Percentiles rank a stretch among this genome's conserved stretches.
Evolutionary conservation across 2,329 filamentous ascomycete species (phyloP).

Genomic region (Talaromyces sp.): DNA sequence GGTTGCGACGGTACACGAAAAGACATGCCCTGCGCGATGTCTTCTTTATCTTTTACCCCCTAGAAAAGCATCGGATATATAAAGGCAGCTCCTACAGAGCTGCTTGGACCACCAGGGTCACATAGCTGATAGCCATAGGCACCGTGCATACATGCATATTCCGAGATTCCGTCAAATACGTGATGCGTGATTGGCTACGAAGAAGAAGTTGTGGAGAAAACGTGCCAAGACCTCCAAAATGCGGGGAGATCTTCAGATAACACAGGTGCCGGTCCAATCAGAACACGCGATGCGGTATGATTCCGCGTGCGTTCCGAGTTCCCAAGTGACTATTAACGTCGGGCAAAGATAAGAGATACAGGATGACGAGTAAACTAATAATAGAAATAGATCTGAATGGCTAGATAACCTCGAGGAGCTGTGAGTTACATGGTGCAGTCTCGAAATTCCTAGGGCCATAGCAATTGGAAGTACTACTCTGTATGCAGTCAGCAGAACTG

Average conservation of each 20-base stretch:
- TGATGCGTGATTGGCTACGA: background rate
- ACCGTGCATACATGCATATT: background rate
- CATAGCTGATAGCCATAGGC: background rate
- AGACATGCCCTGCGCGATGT: background rate
- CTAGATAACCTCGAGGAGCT: too few relatives aligned
- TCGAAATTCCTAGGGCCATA: too few relatives aligned
- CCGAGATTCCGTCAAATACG: background rate
- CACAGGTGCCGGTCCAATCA: background rate
- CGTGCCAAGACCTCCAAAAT: background rate
- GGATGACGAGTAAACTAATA: too few relatives aligned
- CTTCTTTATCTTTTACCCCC: background rate
- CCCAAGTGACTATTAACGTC: background rate
- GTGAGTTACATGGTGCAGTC: too few relatives aligned
- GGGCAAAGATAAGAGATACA: too few relatives aligned
- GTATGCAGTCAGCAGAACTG: too few relatives aligned
- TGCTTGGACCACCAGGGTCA: background rate
- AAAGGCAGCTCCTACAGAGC: background rate
- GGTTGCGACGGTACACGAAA: background rate
- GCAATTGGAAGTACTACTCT: too few relatives aligned
- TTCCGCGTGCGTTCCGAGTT: background rate
- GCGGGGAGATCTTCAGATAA: background rate
- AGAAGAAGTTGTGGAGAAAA: background rate
- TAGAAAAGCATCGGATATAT: background rate
- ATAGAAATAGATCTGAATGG: too few relatives aligned
- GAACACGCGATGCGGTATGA: background rate